Evolutionary conservation across 2,329 filamentous ascomycete genomes (phyloP).

Genomic region (Phyllosticta capitalensis): DNA sequence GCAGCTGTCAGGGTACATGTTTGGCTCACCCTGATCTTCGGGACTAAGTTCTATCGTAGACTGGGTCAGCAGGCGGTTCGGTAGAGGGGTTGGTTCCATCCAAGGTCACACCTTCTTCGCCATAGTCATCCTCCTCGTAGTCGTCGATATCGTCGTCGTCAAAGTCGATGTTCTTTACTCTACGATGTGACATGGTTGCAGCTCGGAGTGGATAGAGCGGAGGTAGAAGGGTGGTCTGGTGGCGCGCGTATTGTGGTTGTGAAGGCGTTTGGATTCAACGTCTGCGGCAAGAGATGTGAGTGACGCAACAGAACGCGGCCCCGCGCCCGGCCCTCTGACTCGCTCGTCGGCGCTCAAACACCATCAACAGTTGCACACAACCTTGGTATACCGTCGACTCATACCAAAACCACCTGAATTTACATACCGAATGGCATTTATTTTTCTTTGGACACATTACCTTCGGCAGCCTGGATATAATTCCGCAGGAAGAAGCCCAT

Average conservation of each 20-base stretch:
- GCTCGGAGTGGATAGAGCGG: not conserved
- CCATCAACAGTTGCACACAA: not conserved
- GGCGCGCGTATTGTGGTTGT: not conserved
- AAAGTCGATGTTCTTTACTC: constrained; percentile 11
- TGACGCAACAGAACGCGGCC: not conserved
- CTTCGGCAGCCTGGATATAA: too few species aligned
- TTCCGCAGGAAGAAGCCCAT: too few species aligned
- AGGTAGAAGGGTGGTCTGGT: too few species aligned
- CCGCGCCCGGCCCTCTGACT: not conserved
- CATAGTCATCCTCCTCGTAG: constrained; percentile 60
- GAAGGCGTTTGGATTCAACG: not conserved
- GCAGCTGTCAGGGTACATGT: not conserved
- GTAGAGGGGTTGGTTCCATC: constrained; percentile 1
- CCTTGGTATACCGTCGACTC: too few species aligned
- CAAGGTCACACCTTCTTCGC: constrained; percentile 77
- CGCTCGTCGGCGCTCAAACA: not conserved
- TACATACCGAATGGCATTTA: too few species aligned
- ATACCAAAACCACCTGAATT: too few species aligned
- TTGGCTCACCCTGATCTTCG: constrained; percentile 26
- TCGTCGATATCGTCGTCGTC: constrained; percentile 86
- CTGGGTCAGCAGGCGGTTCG: not conserved
- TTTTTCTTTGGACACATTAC: too few species aligned
- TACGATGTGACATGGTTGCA: constrained; percentile 9
- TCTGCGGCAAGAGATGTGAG: not conserved
- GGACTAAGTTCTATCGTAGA: constrained; percentile 21